Evolutionary conservation across 208 protist genomes (phyloP), one percentile per base, ranked within the genome.

Genomic region (Trypanosomatidae sp.): DNA sequence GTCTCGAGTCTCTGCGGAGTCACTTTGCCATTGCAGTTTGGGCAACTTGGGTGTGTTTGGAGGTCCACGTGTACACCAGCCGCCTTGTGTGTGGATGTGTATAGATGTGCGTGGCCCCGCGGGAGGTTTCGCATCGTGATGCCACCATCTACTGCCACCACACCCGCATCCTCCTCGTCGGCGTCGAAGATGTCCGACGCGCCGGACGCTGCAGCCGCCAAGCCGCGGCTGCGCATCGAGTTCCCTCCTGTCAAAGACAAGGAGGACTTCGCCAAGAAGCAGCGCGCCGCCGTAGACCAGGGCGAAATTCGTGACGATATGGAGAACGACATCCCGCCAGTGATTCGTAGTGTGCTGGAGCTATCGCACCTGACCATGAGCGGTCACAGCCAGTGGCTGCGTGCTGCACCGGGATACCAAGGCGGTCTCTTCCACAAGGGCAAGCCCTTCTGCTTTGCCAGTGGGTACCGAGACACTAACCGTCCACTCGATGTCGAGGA

Each of bases 261-360:
- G 66, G 80, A 84, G 9, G 89, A 92, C 66, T 36, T 80, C 13
- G 12, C 84, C 64, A 53, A 69, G 28, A 64, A 81, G 30, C 86
- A 88, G 77, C 81, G 80, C 52, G 89, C 85, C 9, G 83, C 76
- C 25, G 66, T 86, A 0, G 80, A 70, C 19, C 84, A 86, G 60
- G 85, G 85, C 30, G 82, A 85, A 58, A 83, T 91, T 30, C 85
- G 87, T 28, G 74, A 88, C 1, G 73, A 80, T 70, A 83, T 92
- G 73, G 82, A 85, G 64, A 68, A 84, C 12, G 87, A 93, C 66
- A 91, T 91, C 43, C 91, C 91, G 0, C 91, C 91, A 36, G 83
- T 93, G 44, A 89, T 96, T 30, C 87, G 91, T 46, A 94, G 89
- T 73, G 85, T 96, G 17, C 69, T 96, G 70, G 88, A 94, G 82